These are phyloP conservation scores for Pseudozyma flocculosa DNA, from an alignment of 1,284 basidiomycete species.

Conservation along the genomic window DNA sequence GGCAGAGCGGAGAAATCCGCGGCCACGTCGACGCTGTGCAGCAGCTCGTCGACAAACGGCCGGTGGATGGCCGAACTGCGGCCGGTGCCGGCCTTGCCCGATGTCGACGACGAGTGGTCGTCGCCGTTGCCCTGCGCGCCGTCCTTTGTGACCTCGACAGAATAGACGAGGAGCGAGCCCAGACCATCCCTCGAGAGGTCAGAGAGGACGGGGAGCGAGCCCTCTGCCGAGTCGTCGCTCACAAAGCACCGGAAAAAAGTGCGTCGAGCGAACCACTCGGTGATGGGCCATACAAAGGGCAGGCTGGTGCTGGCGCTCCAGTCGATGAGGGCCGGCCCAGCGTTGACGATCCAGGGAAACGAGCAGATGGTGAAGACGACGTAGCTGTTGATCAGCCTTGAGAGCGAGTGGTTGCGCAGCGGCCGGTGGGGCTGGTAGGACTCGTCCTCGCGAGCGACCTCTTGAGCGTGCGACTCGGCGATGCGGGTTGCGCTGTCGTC, in stretches of 20 bases:
- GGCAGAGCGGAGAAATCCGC: slow-evolving; percentile 26
- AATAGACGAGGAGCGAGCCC: slow-evolving; percentile 79
- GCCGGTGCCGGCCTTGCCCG: background rate
- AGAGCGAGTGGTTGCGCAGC: slow-evolving; percentile 19
- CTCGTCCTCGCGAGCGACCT: slow-evolving; percentile 25
- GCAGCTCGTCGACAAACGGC: slow-evolving; percentile 34
- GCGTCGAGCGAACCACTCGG: slow-evolving; percentile 71
- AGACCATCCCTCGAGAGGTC: slow-evolving; percentile 65
- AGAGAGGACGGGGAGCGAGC: slow-evolving; percentile 69
- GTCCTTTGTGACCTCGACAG: slow-evolving; percentile 72
- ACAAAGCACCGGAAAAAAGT: slow-evolving; percentile 92
- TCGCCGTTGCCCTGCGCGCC: slow-evolving; percentile 66
- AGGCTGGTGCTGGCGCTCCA: slow-evolving; percentile 64
- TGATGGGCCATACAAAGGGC: slow-evolving; percentile 69
- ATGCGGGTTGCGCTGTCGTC: background rate
- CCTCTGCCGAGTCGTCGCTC: slow-evolving; percentile 77
- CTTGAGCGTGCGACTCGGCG: slow-evolving; percentile 17
- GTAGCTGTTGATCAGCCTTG: slow-evolving; percentile 69
- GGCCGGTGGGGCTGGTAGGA: slow-evolving; percentile 22
- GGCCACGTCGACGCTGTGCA: slow-evolving; percentile 41
- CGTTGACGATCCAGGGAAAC: slow-evolving; percentile 73
- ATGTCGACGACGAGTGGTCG: slow-evolving; percentile 63
- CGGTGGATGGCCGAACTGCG: slow-evolving; percentile 23
- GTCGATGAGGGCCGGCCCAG: slow-evolving; percentile 71
- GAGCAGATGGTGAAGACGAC: slow-evolving; percentile 79